Base-by-base conservation (phyloP, 768 basidiomycete genomes). In the Naematelia aurantialba region DNA sequence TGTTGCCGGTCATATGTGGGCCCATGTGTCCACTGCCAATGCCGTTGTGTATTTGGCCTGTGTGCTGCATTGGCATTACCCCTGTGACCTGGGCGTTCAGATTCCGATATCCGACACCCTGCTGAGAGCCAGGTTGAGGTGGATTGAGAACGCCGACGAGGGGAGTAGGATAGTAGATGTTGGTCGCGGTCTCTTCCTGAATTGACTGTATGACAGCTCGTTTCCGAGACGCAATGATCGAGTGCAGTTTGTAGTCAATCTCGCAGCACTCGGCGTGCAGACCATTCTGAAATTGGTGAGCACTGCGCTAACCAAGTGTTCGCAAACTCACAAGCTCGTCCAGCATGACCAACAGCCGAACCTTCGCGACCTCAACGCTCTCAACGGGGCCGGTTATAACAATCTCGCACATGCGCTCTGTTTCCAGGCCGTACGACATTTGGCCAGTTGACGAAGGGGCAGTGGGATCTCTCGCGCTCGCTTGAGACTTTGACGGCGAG, bases 131-230 rank as follows among this genome's bases (percentile, higher is more conserved):
- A 22, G 62, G 63, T 25, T 57, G 64, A 52, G 66, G 70, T 11
- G 85, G 83, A 22, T 89, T 88, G 44, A 89, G 81, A 22, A 93
- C 83, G 42, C 89, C 91, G 69, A 91, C 89, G 44, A 97, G 79
- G 34, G 91, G 88, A 0, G 90, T 89, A 25, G 94, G 93, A 63
- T 89, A 84, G 77, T 97, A 98, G 61, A 98, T 90, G 71, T 97
- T 98, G 54, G 94, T 97, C 0, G 87, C 93, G 0, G 94, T 97
- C 77, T 97, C 92, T 78, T 97, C 91, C 74, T 94, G 91, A 51
- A 99, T 94, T 5, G 87, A 82, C 76, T 98, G 94, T 31, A 99
- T 80, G 29, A 87, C 83, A 59, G 82, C 81, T 48, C 93, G 87
- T 78, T 94, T 94, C 59, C 90, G 85, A 39, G 89, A 90, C 19